These are phyloP conservation scores for Suhomyces maxii DNA, from an alignment of 1,139 yeast species.

Conservation along the genomic window DNA sequence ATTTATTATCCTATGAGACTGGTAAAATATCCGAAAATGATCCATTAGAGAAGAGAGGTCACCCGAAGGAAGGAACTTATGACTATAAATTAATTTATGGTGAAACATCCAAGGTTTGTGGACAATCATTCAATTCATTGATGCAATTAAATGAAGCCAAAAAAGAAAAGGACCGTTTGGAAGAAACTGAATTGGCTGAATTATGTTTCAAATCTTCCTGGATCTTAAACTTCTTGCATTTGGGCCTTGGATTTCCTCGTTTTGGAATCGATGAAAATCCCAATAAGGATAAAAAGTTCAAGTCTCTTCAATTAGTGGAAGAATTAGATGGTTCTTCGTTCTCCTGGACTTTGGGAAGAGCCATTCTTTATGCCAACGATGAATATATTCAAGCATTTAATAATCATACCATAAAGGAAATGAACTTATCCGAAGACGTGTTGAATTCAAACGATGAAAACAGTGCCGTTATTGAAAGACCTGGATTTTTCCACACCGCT, in stretches of 20 bases:
- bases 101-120: conserved; percentile 50
- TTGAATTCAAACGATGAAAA: neutral
- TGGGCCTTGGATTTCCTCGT: conserved; percentile 72
- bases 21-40: neutral
- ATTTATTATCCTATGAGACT: conserved; percentile 36
- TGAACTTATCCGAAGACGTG: neutral
- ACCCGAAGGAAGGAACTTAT: conserved; percentile 18
- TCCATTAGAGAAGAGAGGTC: neutral
- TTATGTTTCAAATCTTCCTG: conserved; percentile 52
- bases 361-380: conserved; percentile 60
- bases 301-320: conserved; percentile 62
- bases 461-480: conserved; percentile 5
- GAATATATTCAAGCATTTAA: conserved; percentile 43
- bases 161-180: conserved; percentile 28
- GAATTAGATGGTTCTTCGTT: conserved; percentile 64
- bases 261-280: conserved; percentile 44
- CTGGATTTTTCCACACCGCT: conserved; percentile 53
- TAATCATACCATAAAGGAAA: conserved; percentile 21
- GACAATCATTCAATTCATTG: conserved; percentile 41
- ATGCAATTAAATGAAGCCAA: conserved; percentile 35
- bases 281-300: conserved; percentile 28
- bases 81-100: conserved; percentile 42
- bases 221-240: conserved; percentile 67
- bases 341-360: conserved; percentile 85
- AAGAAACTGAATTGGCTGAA: conserved; percentile 22